These are phyloP conservation scores for Hirsutella rhossiliensis DNA, from an alignment of 2,329 filamentous ascomycete genomes.

Conservation along the genomic window DNA sequence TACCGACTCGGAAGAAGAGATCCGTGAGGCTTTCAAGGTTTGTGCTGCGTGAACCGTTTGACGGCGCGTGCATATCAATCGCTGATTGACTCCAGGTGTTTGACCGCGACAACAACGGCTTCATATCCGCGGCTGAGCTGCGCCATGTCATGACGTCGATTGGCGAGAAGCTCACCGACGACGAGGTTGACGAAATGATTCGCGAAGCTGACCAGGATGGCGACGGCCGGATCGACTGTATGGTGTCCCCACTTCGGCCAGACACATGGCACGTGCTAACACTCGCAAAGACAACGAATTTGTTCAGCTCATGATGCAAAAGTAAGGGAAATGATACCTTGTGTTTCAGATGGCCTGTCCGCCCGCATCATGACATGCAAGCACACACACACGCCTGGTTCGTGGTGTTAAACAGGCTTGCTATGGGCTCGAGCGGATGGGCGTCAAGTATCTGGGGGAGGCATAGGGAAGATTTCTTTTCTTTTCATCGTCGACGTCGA, in stretches of 20 bases:
- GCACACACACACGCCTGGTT: no score
- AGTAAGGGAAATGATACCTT: slow-evolving; percentile 38
- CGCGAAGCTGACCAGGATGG: slow-evolving; percentile 83
- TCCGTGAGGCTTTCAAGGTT: slow-evolving; percentile 80
- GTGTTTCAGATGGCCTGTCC: not conserved
- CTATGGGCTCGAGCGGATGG: not conserved
- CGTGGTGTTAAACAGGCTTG: not conserved
- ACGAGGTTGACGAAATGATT: slow-evolving; percentile 90
- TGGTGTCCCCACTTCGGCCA: slow-evolving; percentile 16
- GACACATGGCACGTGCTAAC: slow-evolving; percentile 6
- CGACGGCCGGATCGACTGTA: slow-evolving; percentile 82
- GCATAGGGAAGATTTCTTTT: slow-evolving; percentile 8
- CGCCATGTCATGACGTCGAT: slow-evolving; percentile 89
- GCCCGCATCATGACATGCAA: not conserved
- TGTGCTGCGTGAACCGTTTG: not conserved
- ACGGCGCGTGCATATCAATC: no score
- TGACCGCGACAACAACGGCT: slow-evolving; percentile 84
- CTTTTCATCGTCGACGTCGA: slow-evolving; percentile 11
- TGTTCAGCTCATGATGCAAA: slow-evolving; percentile 93
- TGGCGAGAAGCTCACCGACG: slow-evolving; percentile 81
- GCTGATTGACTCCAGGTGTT: slow-evolving; percentile 44
- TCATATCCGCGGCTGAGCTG: slow-evolving; percentile 79
- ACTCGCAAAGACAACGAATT: slow-evolving; percentile 68
- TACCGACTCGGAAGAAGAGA: slow-evolving; percentile 83
- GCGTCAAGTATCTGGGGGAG: slow-evolving; percentile 2